These are phyloP conservation scores for Kodamaea restingae DNA, from an alignment of 805 yeast genomes.

Conservation along the genomic window DNA sequence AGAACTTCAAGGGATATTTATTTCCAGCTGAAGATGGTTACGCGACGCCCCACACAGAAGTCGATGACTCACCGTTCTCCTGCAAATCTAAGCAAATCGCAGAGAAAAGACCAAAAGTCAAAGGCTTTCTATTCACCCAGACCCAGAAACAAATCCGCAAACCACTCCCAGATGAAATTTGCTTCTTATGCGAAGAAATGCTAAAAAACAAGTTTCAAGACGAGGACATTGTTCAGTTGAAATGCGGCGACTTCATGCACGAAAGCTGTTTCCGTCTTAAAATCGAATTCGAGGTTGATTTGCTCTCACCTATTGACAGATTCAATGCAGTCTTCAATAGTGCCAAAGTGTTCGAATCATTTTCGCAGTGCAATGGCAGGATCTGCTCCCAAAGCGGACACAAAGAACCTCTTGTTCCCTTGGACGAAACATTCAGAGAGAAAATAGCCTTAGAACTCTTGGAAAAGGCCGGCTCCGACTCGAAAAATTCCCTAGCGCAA, in stretches of 20 bases:
- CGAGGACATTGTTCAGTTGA: constrained; percentile 45
- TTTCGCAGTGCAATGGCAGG: constrained; percentile 3
- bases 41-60: constrained; percentile 1
- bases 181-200: constrained; percentile 52
- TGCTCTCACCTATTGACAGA: background rate
- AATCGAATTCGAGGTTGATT: constrained; percentile 9
- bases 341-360: constrained; percentile 1
- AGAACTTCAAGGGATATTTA: background rate
- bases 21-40: constrained; percentile 1
- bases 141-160: constrained; percentile 10
- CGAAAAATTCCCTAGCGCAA: background rate
- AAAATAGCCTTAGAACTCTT: background rate
- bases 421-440: background rate
- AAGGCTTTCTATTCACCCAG: constrained; percentile 20
- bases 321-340: constrained; percentile 3
- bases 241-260: constrained; percentile 55
- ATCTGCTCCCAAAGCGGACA: background rate
- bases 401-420: constrained; percentile 2
- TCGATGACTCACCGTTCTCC: constrained; percentile 1
- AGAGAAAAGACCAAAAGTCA: constrained; percentile 21
- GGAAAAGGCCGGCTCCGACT: background rate
- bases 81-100: background rate
- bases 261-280: constrained; percentile 52
- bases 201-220: constrained; percentile 41
- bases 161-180: constrained; percentile 15